A percentile compares a stretch with the other conserved stretches of the same genome.
Evolutionary conservation across 2,329 filamentous ascomycete species (phyloP).

Genomic region (Talaromyces marneffei): DNA sequence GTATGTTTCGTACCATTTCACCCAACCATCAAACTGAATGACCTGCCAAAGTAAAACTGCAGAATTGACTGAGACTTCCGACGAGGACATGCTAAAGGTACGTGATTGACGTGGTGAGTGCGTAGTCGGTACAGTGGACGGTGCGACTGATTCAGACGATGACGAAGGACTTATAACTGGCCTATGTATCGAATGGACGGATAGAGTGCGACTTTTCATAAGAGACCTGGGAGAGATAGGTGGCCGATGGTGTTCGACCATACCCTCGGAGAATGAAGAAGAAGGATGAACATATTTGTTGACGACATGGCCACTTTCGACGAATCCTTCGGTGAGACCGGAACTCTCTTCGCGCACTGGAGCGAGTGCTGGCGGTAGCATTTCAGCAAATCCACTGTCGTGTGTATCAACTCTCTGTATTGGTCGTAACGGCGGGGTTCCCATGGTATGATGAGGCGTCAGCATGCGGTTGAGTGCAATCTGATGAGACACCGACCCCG

Average conservation of each 20-base stretch:
- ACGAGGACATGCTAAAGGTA: conserved; percentile 1
- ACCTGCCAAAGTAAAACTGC: not conserved
- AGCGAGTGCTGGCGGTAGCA: not conserved
- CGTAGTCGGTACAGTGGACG: not conserved
- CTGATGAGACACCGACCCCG: conserved; percentile 6
- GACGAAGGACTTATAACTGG: not conserved
- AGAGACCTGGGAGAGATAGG: not conserved
- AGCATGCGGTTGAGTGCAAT: conserved; percentile 7
- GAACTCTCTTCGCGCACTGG: conserved; percentile 4
- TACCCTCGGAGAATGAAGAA: not conserved
- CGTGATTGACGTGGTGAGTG: not conserved
- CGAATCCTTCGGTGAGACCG: not conserved
- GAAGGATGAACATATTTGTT: not conserved
- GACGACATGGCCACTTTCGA: not conserved
- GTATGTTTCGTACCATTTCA: not conserved
- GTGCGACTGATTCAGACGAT: not conserved
- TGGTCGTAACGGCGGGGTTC: conserved; percentile 3
- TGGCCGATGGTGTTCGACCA: not conserved
- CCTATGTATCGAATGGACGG: not conserved
- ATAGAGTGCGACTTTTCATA: conserved; percentile 2
- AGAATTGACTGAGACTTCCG: not conserved
- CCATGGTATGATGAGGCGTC: not conserved
- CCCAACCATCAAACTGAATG: conserved; percentile 4
- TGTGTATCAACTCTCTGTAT: conserved; percentile 3
- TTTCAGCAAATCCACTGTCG: conserved; percentile 10